Evolutionary conservation across 805 yeast species (phyloP), one percentile per base, ranked within the genome.

Genomic region (Candida chilensis): DNA sequence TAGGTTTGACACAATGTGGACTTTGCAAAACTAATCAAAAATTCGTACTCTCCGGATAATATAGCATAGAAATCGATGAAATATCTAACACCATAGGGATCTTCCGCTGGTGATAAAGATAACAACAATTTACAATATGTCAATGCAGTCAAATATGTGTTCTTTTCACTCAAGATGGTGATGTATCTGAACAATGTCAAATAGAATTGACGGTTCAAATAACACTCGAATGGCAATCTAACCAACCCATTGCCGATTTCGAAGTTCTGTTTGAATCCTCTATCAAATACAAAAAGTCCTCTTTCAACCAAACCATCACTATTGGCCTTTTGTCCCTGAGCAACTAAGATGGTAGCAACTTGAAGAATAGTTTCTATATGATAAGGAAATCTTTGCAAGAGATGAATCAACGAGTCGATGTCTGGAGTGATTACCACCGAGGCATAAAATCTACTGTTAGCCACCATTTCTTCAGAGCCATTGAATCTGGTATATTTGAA

Each of bases 71-170:
- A 77, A 48, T 87, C 95, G 40, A 87, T 75, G 49, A 85, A 82
- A 45, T 79, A 78, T 38, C 94, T 66, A 9, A 80, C 86, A 15
- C 95, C 95, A 31, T 78, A 58, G 2, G 95, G 95, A 57, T 87
- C 95, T 33, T 79, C 83, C 2, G 75, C 66, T 1, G 94, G 95
- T 20, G 73, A 63, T 18, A 87, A 55, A 2, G 87, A 71, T 37
- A 82, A 59, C 29, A 86, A 57, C 5, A 78, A 60, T 47, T 83
- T 85, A 42, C 82, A 71, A 59, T 78, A 86, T 25, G 74, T 72
- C 26, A 83, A 66, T 1, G 95, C 94, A 0, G 95, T 86, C 34
- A 57, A 67, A 44, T 71, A 75, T 2, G 90, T 82, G 4, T 94
- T 83, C 44, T 84, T 71, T 42, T 81, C 86, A 2, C 86, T 81